These are phyloP conservation scores for Schizochytrium sp. DNA, from an alignment of 108 stramenopile genomes.

Conservation along the genomic window DNA sequence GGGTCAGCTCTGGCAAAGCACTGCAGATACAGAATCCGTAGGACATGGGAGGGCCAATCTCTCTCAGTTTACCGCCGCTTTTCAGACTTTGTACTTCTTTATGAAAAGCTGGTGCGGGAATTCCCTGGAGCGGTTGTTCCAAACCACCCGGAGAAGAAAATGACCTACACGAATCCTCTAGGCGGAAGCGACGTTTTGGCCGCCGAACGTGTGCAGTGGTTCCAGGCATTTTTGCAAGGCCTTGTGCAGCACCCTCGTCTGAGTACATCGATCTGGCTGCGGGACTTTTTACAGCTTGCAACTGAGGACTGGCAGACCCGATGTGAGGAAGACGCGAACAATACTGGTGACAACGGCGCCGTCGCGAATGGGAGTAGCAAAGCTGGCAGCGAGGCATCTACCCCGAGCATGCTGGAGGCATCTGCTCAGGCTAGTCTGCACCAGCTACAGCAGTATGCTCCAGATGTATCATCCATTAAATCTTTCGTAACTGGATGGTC, in stretches of 20 bases:
- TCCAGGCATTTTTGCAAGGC: conserved; percentile 48
- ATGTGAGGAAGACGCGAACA: conserved; percentile 14
- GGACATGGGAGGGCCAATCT: not conserved
- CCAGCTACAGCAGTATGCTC: not conserved
- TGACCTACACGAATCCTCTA: not conserved
- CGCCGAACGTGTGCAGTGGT: conserved; percentile 30
- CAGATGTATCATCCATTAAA: conserved; percentile 12
- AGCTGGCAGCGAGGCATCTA: conserved; percentile 6
- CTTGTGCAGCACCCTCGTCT: not conserved
- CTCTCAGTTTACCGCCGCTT: conserved; percentile 34
- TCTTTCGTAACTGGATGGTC: conserved; percentile 10
- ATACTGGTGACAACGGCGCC: not conserved
- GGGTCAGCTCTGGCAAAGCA: conserved; percentile 43
- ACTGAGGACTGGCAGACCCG: conserved; percentile 52
- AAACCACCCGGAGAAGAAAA: conserved; percentile 32
- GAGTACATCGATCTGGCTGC: not conserved
- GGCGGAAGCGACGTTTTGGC: conserved; percentile 1
- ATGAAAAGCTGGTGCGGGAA: not conserved
- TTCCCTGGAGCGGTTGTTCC: conserved; percentile 34
- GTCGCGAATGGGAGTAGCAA: not conserved
- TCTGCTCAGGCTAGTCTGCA: conserved; percentile 5
- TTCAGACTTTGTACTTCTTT: conserved; percentile 41
- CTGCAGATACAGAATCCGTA: conserved; percentile 17
- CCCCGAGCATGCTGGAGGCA: conserved; percentile 2
- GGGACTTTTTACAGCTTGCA: conserved; percentile 11